Percentiles rank a stretch among this genome's conserved stretches.
Evolutionary conservation across 345 rosid genomes (phyloP).

Genomic region (Sisymbrium altissimum): DNA sequence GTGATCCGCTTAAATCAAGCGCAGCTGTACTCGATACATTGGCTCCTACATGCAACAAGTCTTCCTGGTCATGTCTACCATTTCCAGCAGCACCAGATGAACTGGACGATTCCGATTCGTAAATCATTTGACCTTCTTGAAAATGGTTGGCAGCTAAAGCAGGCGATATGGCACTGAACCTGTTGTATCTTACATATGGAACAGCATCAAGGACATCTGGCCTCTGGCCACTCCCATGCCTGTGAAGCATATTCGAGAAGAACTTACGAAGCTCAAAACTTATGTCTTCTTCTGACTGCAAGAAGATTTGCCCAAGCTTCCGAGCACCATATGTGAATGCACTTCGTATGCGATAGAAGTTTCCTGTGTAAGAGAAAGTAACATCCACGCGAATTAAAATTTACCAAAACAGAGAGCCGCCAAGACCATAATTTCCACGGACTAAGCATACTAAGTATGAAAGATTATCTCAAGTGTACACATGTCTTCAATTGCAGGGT

Average conservation of each 20-base stretch:
- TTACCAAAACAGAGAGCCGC: not conserved
- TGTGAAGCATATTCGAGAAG: constrained; percentile 66
- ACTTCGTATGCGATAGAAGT: constrained; percentile 76
- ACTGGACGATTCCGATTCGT: constrained; percentile 31
- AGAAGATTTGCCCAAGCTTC: constrained; percentile 67
- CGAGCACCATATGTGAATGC: constrained; percentile 91
- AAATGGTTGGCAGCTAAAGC: constrained; percentile 37
- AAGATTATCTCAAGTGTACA: not conserved
- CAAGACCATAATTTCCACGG: not conserved
- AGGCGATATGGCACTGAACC: constrained; percentile 28
- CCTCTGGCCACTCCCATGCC: constrained; percentile 77
- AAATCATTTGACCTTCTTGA: constrained; percentile 44
- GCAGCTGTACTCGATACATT: constrained; percentile 7
- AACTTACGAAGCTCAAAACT: constrained; percentile 58
- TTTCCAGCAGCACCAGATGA: constrained; percentile 29
- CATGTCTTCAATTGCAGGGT: not conserved
- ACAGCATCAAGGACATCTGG: constrained; percentile 70
- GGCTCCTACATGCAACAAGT: constrained; percentile 1
- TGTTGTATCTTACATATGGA: constrained; percentile 42
- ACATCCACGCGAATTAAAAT: not conserved
- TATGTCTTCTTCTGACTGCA: constrained; percentile 51
- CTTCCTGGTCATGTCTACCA: constrained; percentile 35
- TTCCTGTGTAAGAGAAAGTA: constrained; percentile 44
- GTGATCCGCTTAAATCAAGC: constrained; percentile 10
- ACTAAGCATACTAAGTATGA: not conserved